Evolutionary conservation across 352 stramenopile species (phyloP).

Genomic region (Synura sp.): DNA sequence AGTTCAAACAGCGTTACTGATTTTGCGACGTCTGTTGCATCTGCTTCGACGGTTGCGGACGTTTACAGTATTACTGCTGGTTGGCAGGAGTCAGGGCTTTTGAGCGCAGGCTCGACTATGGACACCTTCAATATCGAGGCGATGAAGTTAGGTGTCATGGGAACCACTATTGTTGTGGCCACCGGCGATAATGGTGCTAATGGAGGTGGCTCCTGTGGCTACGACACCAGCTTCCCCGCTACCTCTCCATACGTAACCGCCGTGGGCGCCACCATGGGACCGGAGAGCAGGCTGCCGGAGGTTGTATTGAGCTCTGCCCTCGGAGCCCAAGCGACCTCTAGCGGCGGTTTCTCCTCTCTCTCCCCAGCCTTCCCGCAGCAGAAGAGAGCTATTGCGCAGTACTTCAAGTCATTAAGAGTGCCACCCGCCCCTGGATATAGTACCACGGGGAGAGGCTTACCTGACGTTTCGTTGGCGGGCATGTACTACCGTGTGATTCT

Average conservation of each 20-base stretch:
- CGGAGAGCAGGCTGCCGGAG: no score
- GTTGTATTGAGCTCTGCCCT: no score
- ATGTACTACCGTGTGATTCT: slow-evolving; percentile 61
- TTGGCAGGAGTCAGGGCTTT: neutral
- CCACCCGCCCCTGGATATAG: slow-evolving; percentile 82
- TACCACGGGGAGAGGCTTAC: slow-evolving; percentile 69
- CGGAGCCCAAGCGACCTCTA: no score
- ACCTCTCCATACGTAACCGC: slow-evolving; percentile 76
- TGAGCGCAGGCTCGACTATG: neutral
- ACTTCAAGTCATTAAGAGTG: no score
- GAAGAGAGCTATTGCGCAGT: no score
- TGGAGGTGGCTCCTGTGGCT: slow-evolving; percentile 47
- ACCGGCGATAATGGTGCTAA: neutral
- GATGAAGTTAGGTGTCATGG: neutral
- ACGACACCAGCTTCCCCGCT: slow-evolving; percentile 48
- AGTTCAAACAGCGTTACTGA: no score
- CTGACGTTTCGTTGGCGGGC: slow-evolving; percentile 72
- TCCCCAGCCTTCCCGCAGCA: no score
- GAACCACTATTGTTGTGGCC: neutral
- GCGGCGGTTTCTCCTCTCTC: no score
- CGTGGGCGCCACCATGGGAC: slow-evolving; percentile 73
- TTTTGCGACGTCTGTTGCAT: no score
- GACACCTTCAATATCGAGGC: neutral
- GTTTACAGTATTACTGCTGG: neutral
- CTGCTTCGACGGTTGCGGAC: no score